These are phyloP conservation scores for Cryptococcus sp. DNA, from an alignment of 1,284 basidiomycete species.

Conservation along the genomic window DNA sequence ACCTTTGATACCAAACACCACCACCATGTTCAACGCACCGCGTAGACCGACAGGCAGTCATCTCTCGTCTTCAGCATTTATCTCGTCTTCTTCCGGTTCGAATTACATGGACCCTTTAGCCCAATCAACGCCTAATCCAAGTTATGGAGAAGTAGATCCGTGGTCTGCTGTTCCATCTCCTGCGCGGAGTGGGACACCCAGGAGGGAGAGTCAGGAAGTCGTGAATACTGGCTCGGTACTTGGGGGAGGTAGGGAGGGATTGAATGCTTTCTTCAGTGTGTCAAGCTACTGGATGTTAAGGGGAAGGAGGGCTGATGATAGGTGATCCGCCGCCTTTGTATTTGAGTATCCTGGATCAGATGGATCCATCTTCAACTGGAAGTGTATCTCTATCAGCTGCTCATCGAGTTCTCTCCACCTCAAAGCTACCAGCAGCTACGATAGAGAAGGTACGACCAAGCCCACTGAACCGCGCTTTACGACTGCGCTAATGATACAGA, in stretches of 20 bases:
- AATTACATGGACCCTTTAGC: slow-evolving; percentile 34
- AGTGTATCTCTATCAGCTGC: slow-evolving; percentile 74
- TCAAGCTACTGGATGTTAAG: not conserved
- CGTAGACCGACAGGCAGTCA: slow-evolving; percentile 18
- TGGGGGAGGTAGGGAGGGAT: slow-evolving; percentile 11
- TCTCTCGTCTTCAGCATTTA: slow-evolving; percentile 20
- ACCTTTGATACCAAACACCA: not conserved
- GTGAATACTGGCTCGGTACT: slow-evolving; percentile 2
- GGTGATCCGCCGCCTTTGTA: slow-evolving; percentile 76
- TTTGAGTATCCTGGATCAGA: slow-evolving; percentile 63
- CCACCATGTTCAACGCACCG: slow-evolving; percentile 43
- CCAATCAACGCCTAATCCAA: slow-evolving; percentile 20
- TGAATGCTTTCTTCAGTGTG: slow-evolving; percentile 34
- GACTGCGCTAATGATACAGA: slow-evolving; percentile 15
- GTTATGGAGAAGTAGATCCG: slow-evolving; percentile 68
- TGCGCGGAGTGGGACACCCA: slow-evolving; percentile 19
- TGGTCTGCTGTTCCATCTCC: slow-evolving; percentile 79
- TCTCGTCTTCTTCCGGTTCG: slow-evolving; percentile 13
- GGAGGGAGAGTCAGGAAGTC: slow-evolving; percentile 6
- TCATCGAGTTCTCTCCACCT: slow-evolving; percentile 70
- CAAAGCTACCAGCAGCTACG: slow-evolving; percentile 68
- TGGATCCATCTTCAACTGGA: slow-evolving; percentile 63
- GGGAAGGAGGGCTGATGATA: slow-evolving; percentile 52
- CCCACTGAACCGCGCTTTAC: too few species aligned
- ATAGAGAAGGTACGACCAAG: slow-evolving; percentile 64